Base-by-base conservation (phyloP, 495 filamentous ascomycete genomes). In the Penicillium roqueforti region DNA sequence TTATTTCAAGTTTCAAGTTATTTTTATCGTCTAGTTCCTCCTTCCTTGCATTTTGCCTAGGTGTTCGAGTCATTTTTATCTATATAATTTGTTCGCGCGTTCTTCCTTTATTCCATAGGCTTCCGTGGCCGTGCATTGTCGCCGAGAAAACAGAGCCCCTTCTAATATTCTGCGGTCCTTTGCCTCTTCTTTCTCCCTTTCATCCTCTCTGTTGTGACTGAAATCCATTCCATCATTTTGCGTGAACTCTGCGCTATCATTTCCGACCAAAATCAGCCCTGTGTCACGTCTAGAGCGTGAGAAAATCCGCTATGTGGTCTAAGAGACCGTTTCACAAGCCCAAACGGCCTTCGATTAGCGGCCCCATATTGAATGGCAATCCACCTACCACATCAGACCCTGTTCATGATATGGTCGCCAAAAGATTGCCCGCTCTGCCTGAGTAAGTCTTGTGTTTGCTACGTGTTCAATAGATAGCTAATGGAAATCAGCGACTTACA, bases 291-390 rank as follows among this genome's bases (percentile, higher is more conserved):
- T 36, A 14, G 46, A 49, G 22, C 32, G 46, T 39, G 36, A 26
- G 23, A 50, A 57, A 29, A 57, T 50, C 62, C 62, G 67, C 51
- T 1, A 80, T 80, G 77, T 80, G 74, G 74, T 67, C 68, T 41
- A 77, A 74, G 52, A 54, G 66, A 36, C 60, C 63, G 1, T 68
- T 75, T 45, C 66, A 67, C 47, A 71, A 74, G 54, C 67, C 73
- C 31, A 71, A 68, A 54, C 77, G 74, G 49, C 69, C 66, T 3
- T 45, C 42, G 37, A 75, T 77, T 50, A 73, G 69, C 50, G 68
- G 68, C 58, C 78, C 80, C 47, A 73, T 73, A 36, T 52, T 65
- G 75, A 66, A 71, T 47, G 73, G 72, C 19, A 74, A 71, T 23
- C 66, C 72, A 26, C 69, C 76, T 51, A 63, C 66, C 46, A 63